Percentiles rank a stretch among this genome's conserved stretches.
Conservation (phyloP, 129 eudicot genomes). For the Flaveria trinervia region DNA sequence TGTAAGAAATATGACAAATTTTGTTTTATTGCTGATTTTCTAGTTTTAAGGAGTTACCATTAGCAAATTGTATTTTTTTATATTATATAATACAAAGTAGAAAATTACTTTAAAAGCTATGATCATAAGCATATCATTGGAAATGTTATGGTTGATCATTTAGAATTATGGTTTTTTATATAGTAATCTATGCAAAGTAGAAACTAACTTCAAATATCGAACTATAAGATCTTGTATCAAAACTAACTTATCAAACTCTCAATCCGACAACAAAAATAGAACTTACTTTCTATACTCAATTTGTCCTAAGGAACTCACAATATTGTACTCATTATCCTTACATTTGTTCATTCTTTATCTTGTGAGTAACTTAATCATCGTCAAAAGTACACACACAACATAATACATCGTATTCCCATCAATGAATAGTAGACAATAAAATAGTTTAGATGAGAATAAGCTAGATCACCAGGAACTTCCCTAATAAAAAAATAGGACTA, state of each 20-base stretch:
- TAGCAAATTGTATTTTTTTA: background rate
- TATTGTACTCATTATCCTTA: background rate
- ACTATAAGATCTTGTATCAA: background rate
- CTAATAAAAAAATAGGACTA: background rate
- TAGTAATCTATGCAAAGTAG: background rate
- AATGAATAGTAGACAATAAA: background rate
- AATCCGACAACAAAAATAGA: background rate
- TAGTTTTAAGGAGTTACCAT: background rate
- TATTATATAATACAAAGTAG: background rate
- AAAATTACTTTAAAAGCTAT: background rate
- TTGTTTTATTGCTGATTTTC: background rate
- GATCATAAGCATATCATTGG: background rate
- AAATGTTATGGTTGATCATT: background rate
- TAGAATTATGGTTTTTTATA: background rate
- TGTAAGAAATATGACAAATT: background rate
- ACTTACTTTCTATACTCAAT: background rate
- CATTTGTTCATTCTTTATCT: background rate
- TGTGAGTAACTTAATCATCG: background rate
- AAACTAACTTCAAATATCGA: background rate
- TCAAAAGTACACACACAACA: conserved; percentile 5
- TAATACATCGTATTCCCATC: background rate
- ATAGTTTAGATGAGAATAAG: background rate
- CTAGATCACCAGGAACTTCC: background rate
- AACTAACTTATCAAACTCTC: background rate
- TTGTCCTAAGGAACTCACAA: background rate